Percentiles rank a stretch among this genome's conserved stretches.
Conservation (phyloP, 225 moss, liverwort and hornwort genomes). For the Pleurozium schreberi region DNA sequence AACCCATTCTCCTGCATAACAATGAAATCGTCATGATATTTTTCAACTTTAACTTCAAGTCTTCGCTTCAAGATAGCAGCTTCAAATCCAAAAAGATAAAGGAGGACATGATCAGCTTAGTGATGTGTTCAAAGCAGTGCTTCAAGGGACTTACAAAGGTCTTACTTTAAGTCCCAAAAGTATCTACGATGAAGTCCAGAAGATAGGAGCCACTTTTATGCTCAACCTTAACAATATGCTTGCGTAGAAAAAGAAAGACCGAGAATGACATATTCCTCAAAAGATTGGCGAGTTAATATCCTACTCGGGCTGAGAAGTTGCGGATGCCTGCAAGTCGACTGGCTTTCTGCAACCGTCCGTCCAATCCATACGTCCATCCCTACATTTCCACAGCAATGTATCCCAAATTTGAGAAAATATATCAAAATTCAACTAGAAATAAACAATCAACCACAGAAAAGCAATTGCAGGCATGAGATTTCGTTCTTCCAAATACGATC, state of each 20-base stretch:
- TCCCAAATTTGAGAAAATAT: neutral
- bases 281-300: neutral
- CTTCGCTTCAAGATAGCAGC: neutral
- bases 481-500: neutral
- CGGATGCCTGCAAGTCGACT: constrained; percentile 79
- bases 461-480: neutral
- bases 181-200: neutral
- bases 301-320: constrained; percentile 76
- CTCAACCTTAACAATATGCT: neutral
- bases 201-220: neutral
- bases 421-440: neutral
- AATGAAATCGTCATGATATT: neutral
- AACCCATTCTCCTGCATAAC: constrained; percentile 62
- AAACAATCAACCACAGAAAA: neutral
- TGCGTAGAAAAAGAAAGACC: neutral
- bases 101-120: neutral
- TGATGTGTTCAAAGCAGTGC: neutral
- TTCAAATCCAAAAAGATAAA: neutral
- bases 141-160: neutral
- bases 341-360: constrained; percentile 84
- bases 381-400: constrained; percentile 12
- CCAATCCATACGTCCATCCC: constrained; percentile 94
- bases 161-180: neutral
- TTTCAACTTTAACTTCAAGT: neutral
- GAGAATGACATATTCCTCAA: neutral